Conservation (phyloP, 805 yeast genomes). For the Dipodascopsis uninucleata region DNA sequence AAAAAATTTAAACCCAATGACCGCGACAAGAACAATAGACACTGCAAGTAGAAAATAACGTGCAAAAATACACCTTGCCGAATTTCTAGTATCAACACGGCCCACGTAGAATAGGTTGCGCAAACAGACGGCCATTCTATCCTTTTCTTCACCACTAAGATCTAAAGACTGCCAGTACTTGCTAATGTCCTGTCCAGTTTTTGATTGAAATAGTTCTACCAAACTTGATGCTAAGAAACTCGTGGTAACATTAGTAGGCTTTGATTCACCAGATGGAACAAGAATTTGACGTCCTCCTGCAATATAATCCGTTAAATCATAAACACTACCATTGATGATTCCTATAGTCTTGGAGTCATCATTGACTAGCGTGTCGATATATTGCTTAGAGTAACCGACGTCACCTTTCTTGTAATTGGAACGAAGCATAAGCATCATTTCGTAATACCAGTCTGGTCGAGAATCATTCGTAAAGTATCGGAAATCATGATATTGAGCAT, state of each 20-base stretch:
- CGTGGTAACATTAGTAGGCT: slow-evolving; percentile 30
- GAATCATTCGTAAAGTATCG: slow-evolving; percentile 39
- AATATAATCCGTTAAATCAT: slow-evolving; percentile 40
- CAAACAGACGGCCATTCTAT: slow-evolving; percentile 37
- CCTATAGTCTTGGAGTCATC: slow-evolving; percentile 36
- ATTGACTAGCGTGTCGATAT: slow-evolving; percentile 34
- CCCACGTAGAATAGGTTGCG: slow-evolving; percentile 42
- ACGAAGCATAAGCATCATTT: slow-evolving; percentile 38
- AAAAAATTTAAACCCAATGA: slow-evolving; percentile 39
- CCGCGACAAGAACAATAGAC: slow-evolving; percentile 38
- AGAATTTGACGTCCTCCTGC: slow-evolving; percentile 36
- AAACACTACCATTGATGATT: slow-evolving; percentile 38
- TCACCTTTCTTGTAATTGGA: slow-evolving; percentile 38
- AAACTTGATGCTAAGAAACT: slow-evolving; percentile 36
- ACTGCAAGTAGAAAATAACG: slow-evolving; percentile 42
- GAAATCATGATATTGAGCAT: slow-evolving; percentile 43
- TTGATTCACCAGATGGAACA: slow-evolving; percentile 33
- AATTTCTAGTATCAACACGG: slow-evolving; percentile 40
- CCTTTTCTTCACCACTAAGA: slow-evolving; percentile 28
- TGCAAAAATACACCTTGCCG: slow-evolving; percentile 40
- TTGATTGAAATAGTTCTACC: slow-evolving; percentile 36
- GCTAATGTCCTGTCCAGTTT: slow-evolving; percentile 39
- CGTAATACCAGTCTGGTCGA: slow-evolving; percentile 44
- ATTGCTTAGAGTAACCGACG: slow-evolving; percentile 39
- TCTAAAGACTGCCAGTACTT: slow-evolving; percentile 31